Conservation (phyloP, 805 yeast species). For the Candida manassasensis region DNA sequence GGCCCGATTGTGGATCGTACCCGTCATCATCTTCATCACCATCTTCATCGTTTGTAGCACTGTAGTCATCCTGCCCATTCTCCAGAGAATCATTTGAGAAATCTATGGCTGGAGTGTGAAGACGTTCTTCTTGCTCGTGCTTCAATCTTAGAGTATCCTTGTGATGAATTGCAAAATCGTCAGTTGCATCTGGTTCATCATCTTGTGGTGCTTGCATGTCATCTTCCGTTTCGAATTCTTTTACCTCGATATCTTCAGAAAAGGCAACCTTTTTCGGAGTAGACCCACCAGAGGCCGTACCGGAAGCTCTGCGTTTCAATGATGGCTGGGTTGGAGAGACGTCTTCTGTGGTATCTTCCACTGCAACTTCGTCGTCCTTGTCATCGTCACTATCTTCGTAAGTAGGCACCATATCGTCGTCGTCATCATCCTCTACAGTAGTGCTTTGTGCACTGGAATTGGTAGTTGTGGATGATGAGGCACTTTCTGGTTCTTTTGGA, state of each 20-base stretch:
- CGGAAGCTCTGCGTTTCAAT: conserved; percentile 12
- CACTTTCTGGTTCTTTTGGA: conserved; percentile 26
- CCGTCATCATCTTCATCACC: conserved; percentile 6
- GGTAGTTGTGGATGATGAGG: conserved; percentile 5
- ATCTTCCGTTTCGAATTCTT: conserved; percentile 39
- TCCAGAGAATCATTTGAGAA: conserved; percentile 12
- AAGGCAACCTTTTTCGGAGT: conserved; percentile 38
- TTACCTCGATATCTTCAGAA: conserved; percentile 37
- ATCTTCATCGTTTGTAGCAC: conserved; percentile 11
- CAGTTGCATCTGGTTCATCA: conserved; percentile 13
- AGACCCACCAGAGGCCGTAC: conserved; percentile 19
- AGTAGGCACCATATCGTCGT: conserved; percentile 19
- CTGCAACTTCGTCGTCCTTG: conserved; percentile 8
- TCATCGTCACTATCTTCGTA: conserved; percentile 19
- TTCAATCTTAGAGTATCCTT: conserved; percentile 30
- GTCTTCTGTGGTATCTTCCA: conserved; percentile 8
- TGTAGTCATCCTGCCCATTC: background rate
- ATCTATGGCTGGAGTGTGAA: background rate
- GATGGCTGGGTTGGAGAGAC: conserved; percentile 11
- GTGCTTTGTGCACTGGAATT: conserved; percentile 9
- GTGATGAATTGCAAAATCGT: conserved; percentile 21
- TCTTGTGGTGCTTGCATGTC: conserved; percentile 18
- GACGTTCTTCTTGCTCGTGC: conserved; percentile 18
- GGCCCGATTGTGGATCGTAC: conserved; percentile 5
- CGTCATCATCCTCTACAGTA: conserved; percentile 17